Evolutionary conservation across 805 yeast species (phyloP).

Genomic region (Yarrowia yakushimensis): DNA sequence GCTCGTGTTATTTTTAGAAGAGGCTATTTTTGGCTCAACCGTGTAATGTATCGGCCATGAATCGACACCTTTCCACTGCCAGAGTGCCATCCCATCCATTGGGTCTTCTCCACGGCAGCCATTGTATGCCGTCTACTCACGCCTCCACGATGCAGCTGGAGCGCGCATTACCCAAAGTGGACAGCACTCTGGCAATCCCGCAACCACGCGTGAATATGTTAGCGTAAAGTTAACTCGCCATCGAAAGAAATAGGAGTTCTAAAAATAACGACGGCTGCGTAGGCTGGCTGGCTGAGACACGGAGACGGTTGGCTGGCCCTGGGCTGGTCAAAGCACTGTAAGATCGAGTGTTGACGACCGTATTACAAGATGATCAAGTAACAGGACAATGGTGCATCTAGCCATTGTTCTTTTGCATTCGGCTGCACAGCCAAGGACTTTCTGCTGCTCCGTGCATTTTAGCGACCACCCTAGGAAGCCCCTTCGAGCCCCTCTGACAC

Average conservation of each 20-base stretch:
- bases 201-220: slow-evolving; percentile 11
- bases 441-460: not conserved
- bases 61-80: too few species aligned
- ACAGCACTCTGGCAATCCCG: not conserved
- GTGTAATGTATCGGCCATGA: not conserved
- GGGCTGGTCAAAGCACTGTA: not conserved
- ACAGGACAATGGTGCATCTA: not conserved
- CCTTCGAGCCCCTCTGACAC: slow-evolving; percentile 5
- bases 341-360: not conserved
- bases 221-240: not conserved
- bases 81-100: too few species aligned
- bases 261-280: slow-evolving; percentile 6
- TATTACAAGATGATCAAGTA: not conserved
- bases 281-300: slow-evolving; percentile 9
- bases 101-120: too few species aligned
- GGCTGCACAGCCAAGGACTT: slow-evolving; percentile 6
- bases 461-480: not conserved
- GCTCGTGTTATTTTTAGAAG: not conserved
- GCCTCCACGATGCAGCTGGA: not conserved
- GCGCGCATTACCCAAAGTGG: not conserved
- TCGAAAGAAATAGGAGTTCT: not conserved
- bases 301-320: not conserved
- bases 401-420: not conserved
- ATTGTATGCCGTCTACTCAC: not conserved
- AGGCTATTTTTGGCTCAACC: not conserved